Percentiles rank a stretch among this genome's conserved stretches.
Conservation (phyloP, 768 basidiomycete species). For the Wakefieldia striispora region DNA sequence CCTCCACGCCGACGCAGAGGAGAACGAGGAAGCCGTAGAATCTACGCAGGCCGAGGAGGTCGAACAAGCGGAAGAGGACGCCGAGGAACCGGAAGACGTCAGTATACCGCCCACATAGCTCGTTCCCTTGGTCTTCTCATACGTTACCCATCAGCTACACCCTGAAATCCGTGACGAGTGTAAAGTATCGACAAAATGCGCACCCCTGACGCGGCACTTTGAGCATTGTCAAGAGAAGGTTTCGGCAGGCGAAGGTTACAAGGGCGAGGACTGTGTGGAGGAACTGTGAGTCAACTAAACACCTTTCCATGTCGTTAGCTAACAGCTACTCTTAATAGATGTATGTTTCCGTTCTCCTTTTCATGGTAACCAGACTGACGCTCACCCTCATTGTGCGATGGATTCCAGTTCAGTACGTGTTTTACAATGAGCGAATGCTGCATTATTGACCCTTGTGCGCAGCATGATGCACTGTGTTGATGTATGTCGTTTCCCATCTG, state of each 20-base stretch:
- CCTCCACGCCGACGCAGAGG: conserved; percentile 41
- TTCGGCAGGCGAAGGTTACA: conserved; percentile 75
- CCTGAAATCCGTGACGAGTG: conserved; percentile 78
- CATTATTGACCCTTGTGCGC: conserved; percentile 7
- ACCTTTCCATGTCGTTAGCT: background rate
- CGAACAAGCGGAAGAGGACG: conserved; percentile 50
- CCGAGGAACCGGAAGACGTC: conserved; percentile 80
- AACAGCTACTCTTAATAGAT: conserved; percentile 13
- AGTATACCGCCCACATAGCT: conserved; percentile 31
- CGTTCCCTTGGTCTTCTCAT: background rate
- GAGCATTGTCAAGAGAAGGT: conserved; percentile 91
- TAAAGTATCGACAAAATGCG: conserved; percentile 62
- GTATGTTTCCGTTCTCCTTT: conserved; percentile 17
- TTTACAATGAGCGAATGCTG: background rate
- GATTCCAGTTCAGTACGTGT: conserved; percentile 64
- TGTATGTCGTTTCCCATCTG: conserved; percentile 43
- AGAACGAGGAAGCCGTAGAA: conserved; percentile 26
- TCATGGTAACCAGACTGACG: conserved; percentile 8
- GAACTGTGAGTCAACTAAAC: conserved; percentile 62
- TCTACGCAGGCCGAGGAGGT: conserved; percentile 39
- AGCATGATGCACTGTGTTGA: conserved; percentile 95
- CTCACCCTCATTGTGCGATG: background rate
- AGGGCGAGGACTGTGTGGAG: conserved; percentile 91
- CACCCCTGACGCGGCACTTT: conserved; percentile 74
- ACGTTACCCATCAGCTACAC: conserved; percentile 45